Evolutionary conservation across 371 early-diverging fungal species (phyloP), one percentile per base, ranked within the genome.

Genomic region (Mucor lusitanicus): DNA sequence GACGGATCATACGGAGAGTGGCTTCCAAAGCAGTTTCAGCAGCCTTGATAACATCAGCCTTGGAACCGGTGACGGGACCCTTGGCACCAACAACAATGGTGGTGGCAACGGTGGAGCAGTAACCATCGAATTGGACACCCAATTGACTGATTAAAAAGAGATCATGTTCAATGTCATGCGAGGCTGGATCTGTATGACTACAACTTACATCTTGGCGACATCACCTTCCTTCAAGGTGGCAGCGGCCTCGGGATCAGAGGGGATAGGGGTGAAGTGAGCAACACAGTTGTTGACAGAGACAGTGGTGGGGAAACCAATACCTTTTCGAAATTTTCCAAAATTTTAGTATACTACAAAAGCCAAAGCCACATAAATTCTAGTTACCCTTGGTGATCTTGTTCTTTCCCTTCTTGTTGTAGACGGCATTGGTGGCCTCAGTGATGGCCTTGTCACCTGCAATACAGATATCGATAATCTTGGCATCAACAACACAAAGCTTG

Each of bases 61-160:
- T 82, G 71, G 84, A 76, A 65, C 97, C 98, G 69, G 89, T 93
- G 68, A 91, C 88, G 33, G 97, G 95, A 65, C 78, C 83, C n/a
- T 87, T 83, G 65, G 95, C 90, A 71, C 96, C 96, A 61, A 96
- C 90, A 64, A 97, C 95, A 55, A 96, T 54, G 35, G 97, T 96
- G 83, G 93, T 90, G 50, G 92, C 98, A 50, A 87, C 91, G 69
- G 93, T 88, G 55, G 95, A 91, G 57, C 94, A 88, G 76, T 85
- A 97, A 55, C 98, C 98, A 78, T 98, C 98, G 67, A 98, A 89
- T 76, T 97, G 98, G 40, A 90, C 94, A 78, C 95, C 98, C 71
- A 98, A 86, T 86, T 96, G 95, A 75, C 86, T 88, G 65, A 23
- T 39, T 19, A 13, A 54, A 46, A 11, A 40, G 1, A 40, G 17